phyloP scores from a whole-genome alignment of 371 early-diverging fungal genomes.

The Mucor plumbeus region DNA sequence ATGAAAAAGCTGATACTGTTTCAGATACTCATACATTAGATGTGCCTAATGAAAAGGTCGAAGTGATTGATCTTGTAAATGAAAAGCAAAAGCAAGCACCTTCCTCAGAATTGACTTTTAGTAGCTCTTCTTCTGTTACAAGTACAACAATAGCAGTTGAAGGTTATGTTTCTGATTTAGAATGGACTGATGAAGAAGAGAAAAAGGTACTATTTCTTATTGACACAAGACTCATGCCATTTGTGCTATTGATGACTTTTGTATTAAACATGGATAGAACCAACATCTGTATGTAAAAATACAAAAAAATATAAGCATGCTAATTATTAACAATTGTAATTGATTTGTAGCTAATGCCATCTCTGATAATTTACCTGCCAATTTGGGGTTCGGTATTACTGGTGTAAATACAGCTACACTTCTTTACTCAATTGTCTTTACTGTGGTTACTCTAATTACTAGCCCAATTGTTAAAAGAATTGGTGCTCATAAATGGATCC shows the following conservation, averaged over 20 bases:
- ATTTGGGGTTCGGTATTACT: constrained; percentile 45
- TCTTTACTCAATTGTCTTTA: constrained; percentile 44
- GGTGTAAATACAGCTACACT: constrained; percentile 45
- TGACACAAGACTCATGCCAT: constrained; percentile 36
- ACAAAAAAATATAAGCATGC: too few species aligned
- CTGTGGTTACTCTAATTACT: constrained; percentile 47
- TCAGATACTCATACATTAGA: background rate
- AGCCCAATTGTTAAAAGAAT: constrained; percentile 56
- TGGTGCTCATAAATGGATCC: constrained; percentile 64
- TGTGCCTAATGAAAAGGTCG: background rate
- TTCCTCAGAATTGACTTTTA: background rate
- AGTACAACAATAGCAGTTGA: background rate
- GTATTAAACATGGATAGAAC: constrained; percentile 13
- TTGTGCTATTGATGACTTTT: constrained; percentile 35
- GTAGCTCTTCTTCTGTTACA: background rate
- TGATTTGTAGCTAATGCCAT: constrained; percentile 45
- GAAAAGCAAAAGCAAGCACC: background rate
- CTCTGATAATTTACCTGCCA: constrained; percentile 44
- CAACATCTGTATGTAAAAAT: background rate
- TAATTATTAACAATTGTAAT: background rate
- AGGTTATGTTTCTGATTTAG: constrained; percentile 22
- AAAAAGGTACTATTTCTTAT: constrained; percentile 25
- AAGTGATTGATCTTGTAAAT: background rate
- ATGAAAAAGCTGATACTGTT: background rate
- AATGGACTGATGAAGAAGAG: constrained; percentile 49